Percentiles rank a stretch among this genome's conserved stretches.
Evolutionary conservation across 2,329 filamentous ascomycete genomes (phyloP).

Genomic region (Exophiala alcalophila): DNA sequence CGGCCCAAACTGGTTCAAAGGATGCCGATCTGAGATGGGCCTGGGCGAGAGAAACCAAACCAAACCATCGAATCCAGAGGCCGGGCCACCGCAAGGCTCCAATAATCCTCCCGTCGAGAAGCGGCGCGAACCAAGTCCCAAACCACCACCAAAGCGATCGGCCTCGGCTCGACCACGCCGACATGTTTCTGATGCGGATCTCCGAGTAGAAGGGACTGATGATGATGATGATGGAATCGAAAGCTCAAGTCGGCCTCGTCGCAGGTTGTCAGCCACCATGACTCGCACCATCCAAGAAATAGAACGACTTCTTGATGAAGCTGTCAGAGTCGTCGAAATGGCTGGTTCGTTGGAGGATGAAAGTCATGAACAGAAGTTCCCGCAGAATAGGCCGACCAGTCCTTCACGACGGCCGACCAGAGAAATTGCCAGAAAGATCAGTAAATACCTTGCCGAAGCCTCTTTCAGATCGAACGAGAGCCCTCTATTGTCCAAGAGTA

Average conservation of each 20-base stretch:
- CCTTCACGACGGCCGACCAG: slow-evolving; percentile 1
- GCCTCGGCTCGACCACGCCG: too few relatives aligned
- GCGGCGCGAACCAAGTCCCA: too few relatives aligned
- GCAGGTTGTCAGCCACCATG: slow-evolving; percentile 31
- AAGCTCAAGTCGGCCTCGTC: too few relatives aligned
- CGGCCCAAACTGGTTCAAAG: too few relatives aligned
- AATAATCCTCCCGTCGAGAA: too few relatives aligned
- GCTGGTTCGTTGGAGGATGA: slow-evolving; percentile 3
- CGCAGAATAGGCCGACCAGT: not conserved
- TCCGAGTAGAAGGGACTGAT: not conserved
- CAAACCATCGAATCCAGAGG: too few relatives aligned
- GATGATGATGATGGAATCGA: slow-evolving; percentile 4
- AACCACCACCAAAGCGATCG: too few relatives aligned
- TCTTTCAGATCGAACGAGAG: not conserved
- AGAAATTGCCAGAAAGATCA: slow-evolving; percentile 10
- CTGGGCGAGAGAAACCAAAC: too few relatives aligned
- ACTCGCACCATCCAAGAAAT: slow-evolving; percentile 37
- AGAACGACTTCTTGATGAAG: slow-evolving; percentile 38
- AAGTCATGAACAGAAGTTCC: not conserved
- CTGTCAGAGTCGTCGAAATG: slow-evolving; percentile 36
- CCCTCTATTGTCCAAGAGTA: not conserved
- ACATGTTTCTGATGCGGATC: too few relatives aligned
- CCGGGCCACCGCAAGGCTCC: too few relatives aligned
- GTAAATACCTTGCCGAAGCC: slow-evolving; percentile 7
- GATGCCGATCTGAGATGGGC: too few relatives aligned